Evolutionary conservation across 208 protist genomes (phyloP).

Genomic region (Acanthamoeba sp.): DNA sequence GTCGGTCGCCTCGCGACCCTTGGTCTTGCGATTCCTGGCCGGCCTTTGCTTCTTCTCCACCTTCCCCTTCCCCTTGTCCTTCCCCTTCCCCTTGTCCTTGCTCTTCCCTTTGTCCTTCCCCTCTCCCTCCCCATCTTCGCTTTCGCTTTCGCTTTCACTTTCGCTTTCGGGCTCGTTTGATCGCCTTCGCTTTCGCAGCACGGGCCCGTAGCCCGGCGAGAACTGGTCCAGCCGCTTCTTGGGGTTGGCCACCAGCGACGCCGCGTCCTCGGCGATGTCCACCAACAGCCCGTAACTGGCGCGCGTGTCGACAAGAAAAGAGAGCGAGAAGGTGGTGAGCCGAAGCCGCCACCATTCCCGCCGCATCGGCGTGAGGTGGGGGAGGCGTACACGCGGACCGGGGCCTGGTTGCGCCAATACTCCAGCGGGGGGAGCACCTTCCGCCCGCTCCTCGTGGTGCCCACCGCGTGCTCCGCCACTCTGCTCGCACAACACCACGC

Average conservation of each 20-base stretch:
- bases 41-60: no score
- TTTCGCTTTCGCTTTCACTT: not conserved
- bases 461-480: constrained; percentile 16
- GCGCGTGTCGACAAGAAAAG: no score
- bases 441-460: not conserved
- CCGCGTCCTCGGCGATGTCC: constrained; percentile 16
- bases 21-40: no score
- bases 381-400: not conserved
- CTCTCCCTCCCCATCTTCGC: no score
- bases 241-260: constrained; percentile 3
- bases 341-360: no score
- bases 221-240: not conserved
- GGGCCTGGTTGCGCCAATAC: constrained; percentile 13
- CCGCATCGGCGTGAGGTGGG: not conserved
- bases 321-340: no score
- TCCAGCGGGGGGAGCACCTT: constrained; percentile 2
- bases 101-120: no score
- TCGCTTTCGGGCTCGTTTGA: not conserved
- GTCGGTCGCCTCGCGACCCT: no score
- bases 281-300: constrained; percentile 13
- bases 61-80: no score
- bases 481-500: not conserved
- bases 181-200: not conserved
- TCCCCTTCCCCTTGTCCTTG: no score
- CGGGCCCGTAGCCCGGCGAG: not conserved